phyloP scores from a whole-genome alignment of 2,329 filamentous ascomycete species.

The Colletotrichum sp. region DNA sequence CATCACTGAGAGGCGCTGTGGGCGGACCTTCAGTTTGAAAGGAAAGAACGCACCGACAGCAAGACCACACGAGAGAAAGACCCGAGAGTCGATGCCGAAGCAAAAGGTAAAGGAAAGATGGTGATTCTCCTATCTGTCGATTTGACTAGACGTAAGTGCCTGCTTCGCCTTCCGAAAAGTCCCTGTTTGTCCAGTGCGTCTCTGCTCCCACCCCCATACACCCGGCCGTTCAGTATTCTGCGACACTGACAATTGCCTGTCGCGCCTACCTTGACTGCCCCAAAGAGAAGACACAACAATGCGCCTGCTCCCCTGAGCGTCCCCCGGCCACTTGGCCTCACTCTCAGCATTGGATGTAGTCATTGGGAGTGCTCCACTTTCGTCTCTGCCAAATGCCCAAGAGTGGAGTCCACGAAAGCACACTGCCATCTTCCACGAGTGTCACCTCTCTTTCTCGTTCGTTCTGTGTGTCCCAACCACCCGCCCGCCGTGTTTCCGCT shows the following conservation, averaged over 20 bases:
- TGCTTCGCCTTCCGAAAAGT: background rate
- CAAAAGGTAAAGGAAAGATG: no score
- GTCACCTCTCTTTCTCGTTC: background rate
- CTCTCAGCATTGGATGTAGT: no score
- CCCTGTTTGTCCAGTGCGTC: background rate
- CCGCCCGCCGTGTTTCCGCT: background rate
- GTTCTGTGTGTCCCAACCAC: background rate
- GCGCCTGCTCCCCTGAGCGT: background rate
- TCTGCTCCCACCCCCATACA: background rate
- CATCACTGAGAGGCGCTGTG: background rate
- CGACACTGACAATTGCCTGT: background rate
- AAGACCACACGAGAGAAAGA: background rate
- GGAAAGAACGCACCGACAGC: background rate
- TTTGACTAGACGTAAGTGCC: background rate
- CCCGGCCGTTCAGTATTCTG: background rate
- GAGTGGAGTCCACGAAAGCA: background rate
- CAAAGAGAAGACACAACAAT: background rate
- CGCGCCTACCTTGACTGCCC: background rate
- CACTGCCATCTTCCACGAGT: background rate
- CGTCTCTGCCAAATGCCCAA: background rate
- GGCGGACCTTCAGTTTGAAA: rapidly evolving
- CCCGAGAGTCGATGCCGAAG: background rate
- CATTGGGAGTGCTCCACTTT: background rate
- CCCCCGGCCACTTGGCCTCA: no score
- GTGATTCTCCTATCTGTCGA: background rate